A percentile compares a stretch with the other conserved stretches of the same genome.
Conservation (phyloP, 2,329 filamentous ascomycete genomes). For the Chlorencoelia australis region DNA sequence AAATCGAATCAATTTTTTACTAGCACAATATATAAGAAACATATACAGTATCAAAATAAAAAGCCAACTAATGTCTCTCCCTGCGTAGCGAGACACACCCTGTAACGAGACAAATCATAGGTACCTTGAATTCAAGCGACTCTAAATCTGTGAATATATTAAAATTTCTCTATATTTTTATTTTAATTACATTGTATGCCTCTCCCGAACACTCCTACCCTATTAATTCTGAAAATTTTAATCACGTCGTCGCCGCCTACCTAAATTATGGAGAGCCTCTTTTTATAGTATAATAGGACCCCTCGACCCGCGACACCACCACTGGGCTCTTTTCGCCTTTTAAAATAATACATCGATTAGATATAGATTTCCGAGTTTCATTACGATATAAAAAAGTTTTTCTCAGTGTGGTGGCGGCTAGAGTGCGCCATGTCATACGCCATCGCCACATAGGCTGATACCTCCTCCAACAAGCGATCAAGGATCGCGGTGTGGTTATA, state of each 20-base stretch:
- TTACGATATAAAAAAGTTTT: not conserved
- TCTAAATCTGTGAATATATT: slow-evolving; percentile 1
- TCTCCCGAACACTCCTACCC: slow-evolving; percentile 1
- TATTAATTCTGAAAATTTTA: slow-evolving; percentile 1
- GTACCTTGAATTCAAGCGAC: not conserved
- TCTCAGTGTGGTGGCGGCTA: slow-evolving; percentile 2
- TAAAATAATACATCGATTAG: too few relatives aligned
- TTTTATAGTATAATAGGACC: not conserved
- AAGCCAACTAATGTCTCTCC: too few relatives aligned
- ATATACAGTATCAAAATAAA: too few relatives aligned
- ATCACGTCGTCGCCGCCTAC: slow-evolving; percentile 1
- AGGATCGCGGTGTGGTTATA: slow-evolving; percentile 1
- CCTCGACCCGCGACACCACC: not conserved
- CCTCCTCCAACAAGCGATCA: not conserved
- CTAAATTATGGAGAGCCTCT: slow-evolving; percentile 1
- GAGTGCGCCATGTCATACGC: slow-evolving; percentile 1
- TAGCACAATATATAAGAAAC: too few relatives aligned
- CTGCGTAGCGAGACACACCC: too few relatives aligned
- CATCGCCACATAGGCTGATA: not conserved
- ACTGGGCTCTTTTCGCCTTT: slow-evolving; percentile 1
- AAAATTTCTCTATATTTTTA: not conserved
- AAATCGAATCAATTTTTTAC: too few relatives aligned
- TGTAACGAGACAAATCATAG: too few relatives aligned
- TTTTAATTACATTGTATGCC: not conserved
- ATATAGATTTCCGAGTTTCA: slow-evolving; percentile 1